These are phyloP conservation scores for Myriosclerotinia duriaeana DNA, from an alignment of 2,329 filamentous ascomycete species.

Conservation along the genomic window DNA sequence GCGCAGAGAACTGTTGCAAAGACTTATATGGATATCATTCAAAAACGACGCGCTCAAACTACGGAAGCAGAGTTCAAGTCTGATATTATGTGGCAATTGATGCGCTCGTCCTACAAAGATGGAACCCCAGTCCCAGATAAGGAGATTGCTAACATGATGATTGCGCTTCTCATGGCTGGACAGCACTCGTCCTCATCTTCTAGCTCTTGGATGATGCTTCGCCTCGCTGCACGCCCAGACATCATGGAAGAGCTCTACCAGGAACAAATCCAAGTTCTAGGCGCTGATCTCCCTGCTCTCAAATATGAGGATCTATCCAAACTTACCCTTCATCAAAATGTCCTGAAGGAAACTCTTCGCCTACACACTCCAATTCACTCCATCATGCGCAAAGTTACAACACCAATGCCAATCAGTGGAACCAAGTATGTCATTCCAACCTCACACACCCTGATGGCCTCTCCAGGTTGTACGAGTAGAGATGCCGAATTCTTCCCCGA, in stretches of 20 bases:
- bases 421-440: slow-evolving; percentile 82
- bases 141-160: slow-evolving; percentile 91
- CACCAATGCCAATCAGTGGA: slow-evolving; percentile 78
- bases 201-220: slow-evolving; percentile 80
- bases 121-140: slow-evolving; percentile 75
- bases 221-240: slow-evolving; percentile 73
- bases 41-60: slow-evolving; percentile 56
- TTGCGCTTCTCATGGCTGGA: slow-evolving; percentile 86
- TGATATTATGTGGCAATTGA: slow-evolving; percentile 90
- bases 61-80: slow-evolving; percentile 54
- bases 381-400: slow-evolving; percentile 89
- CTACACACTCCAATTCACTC: slow-evolving; percentile 92
- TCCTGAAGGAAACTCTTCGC: slow-evolving; percentile 89
- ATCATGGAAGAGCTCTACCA: slow-evolving; percentile 78
- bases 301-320: slow-evolving; percentile 75
- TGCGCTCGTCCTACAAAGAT: slow-evolving; percentile 83
- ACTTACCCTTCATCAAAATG: slow-evolving; percentile 77
- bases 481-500: slow-evolving; percentile 77
- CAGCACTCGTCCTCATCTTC: slow-evolving; percentile 87
- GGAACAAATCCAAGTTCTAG: slow-evolving; percentile 75
- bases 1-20: slow-evolving; percentile 79
- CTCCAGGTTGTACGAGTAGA: slow-evolving; percentile 76
- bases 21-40: slow-evolving; percentile 80
- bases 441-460: slow-evolving; percentile 77
- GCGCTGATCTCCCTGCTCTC: slow-evolving; percentile 70